Evolutionary conservation across 2,329 filamentous ascomycete species (phyloP), one percentile per base, ranked within the genome.

Genomic region (Arthrobotrys conoides): DNA sequence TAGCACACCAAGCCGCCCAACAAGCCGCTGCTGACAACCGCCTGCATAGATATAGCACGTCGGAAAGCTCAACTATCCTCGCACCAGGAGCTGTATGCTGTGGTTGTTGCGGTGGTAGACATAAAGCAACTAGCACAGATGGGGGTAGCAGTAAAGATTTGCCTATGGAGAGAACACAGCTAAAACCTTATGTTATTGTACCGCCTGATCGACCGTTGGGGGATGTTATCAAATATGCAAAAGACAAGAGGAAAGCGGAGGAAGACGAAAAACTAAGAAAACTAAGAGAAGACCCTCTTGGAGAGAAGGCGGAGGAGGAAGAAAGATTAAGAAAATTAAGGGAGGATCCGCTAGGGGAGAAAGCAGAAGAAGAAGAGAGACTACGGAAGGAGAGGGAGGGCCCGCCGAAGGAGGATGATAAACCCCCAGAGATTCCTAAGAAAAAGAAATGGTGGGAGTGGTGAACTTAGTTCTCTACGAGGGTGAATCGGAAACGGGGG

Each of bases 1-100:
- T 77, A n/a, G 73, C 73, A 36, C 38, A 77, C 20, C 49, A 71
- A 46, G 73, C 73, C 27, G 49, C 38, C 18, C 27, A 36, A 2
- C 73, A 77, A 36, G 49, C 66, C 5, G 48, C 65, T 53, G 22
- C 14, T 27, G 46, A 70, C 14, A 8, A 20, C 16, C 18, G 22
- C 1, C 57, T 64, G 20, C 53, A 18, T 10, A 30, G 18, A 41
- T 53, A 24, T 1, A 36, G 30, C 38, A 48, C 16, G 38, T 72
- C 69, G 3, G 48, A 66, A n/a, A 36, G n/a, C n/a, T 48, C 48
- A 36, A 73, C 70, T 8, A 18, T 71, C 5, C 5, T 61, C 5
- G 18, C 36, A 10, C 33, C 57, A 44, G 36, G 36, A 3, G 57
- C 57, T n/a, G 9, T 9, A 27, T 61, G 57, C 22, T 61, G 57